Base-by-base conservation (phyloP, 2,329 filamentous ascomycete species). In the Aspergillus nomiae region DNA sequence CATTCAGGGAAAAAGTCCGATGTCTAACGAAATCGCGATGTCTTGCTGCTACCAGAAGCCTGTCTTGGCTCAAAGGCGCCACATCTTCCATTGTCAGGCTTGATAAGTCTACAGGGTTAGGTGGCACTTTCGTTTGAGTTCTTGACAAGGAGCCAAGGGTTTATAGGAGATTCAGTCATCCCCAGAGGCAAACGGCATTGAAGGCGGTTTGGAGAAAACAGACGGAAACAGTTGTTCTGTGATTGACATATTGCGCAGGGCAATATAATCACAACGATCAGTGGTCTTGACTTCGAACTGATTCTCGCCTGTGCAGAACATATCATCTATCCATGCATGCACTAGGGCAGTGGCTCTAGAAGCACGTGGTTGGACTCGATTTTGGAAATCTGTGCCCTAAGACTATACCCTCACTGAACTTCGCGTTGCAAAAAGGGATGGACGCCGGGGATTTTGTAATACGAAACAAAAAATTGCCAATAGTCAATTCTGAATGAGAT, bases 1-100 rank as follows among this genome's bases (percentile, higher is more conserved):
- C 8, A n/a, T 41, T 0, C 7, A 2, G 19, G 34, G 16, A 3
- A 41, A 41, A 2, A 2, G 0, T 8, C 19, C 38, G 38, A n/a
- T 41, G 38, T n/a, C 19, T 41, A 16, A 41, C 7, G 7, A n/a
- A 41, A 14, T 46, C 43, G 5, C n/a, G n/a, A 14, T 46, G 11
- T 12, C 43, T 12, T 46, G n/a, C 43, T 11, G 16, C 19, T 1
- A 41, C 38, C 3, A 9, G 7, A 41, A 41, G 38, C 38, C 19
- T 41, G 38, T n/a, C 38, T 10, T 7, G 38, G 19, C 16, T n/a
- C 38, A 41, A 19, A 16, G 16, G 1, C 1, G 19, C 3, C 38
- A n/a, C 14, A 36, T 16, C 14, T 1, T 36, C 6, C 8, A 6
- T 41, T 16, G 38, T 9, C 8, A 41, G 8, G 6, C 16, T 9